Base-by-base conservation (phyloP, 371 early-diverging fungal genomes). In the Mucor lusitanicus region DNA sequence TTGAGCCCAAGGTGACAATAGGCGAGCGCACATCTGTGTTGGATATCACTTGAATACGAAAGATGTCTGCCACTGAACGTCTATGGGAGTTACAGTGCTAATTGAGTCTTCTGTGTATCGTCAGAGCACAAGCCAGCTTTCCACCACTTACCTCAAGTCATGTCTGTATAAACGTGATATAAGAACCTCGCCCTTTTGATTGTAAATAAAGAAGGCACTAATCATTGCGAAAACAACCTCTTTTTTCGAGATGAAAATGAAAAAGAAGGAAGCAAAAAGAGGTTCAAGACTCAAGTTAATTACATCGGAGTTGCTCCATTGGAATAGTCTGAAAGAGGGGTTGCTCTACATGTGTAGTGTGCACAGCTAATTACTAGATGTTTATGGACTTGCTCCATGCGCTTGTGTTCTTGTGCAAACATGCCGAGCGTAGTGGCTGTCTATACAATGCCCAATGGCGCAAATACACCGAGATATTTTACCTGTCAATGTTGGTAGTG, bases 161-260 rank as follows among this genome's bases (percentile, higher is more conserved):
- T 93, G 92, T 39, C 98, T 88, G 76, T 96, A 98, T 25, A 95
- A 81, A 65, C 98, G 87, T 25, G 97, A 96, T 68, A 98, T 97
- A 61, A 98, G 94, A n/a, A 97, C 96, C 75, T 98, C 98, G 37
- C 99, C 98, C 75, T 97, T 97, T 69, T 93, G 94, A 81, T 95
- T 97, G 72, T 94, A 95, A 65, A 95, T 94, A 84, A 97, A 97
- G 60, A 98, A 87, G 8, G 93, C 95, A 75, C 92, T 91, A 65
- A 94, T 89, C 95, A 94, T 94, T 48, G 50, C 28, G 25, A 58
- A 35, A 58, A 59, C 59, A 48, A n/a, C 25, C 4, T 32, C n/a
- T 33, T 63, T 37, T 37, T 39, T 35, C 23, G 39, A 63, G 63
- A 63, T 55, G 63, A 63, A 61, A 48, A 32, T n/a, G 27, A 53